phyloP scores from a whole-genome alignment of 345 rosid genomes.

The Bruguiera parviflora region DNA sequence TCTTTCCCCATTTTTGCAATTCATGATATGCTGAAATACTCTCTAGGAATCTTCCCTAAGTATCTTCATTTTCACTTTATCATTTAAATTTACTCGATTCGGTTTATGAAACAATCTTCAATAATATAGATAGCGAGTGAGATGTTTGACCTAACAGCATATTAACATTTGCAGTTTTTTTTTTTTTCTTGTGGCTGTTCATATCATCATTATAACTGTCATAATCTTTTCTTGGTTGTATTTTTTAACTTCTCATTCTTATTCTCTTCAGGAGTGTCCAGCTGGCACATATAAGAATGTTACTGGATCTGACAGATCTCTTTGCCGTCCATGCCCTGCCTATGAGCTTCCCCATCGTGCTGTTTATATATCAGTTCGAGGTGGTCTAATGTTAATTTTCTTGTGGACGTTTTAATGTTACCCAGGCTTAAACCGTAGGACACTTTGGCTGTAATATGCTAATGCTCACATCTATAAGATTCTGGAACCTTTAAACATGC shows the following conservation, averaged over 20 bases:
- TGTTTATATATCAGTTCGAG: constrained; percentile 69
- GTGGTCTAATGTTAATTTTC: constrained; percentile 29
- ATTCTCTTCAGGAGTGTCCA: constrained; percentile 78
- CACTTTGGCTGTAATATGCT: no score
- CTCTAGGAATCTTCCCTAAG: no score
- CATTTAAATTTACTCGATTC: no score
- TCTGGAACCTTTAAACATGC: background rate
- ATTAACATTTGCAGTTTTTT: no score
- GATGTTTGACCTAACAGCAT: no score
- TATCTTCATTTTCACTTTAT: no score
- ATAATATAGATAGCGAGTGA: no score
- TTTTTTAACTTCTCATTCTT: constrained; percentile 1
- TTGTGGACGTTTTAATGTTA: background rate
- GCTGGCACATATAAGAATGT: constrained; percentile 86
- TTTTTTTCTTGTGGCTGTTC: no score
- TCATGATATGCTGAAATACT: constrained; percentile 1
- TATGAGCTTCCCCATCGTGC: constrained; percentile 88
- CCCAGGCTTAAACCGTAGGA: no score
- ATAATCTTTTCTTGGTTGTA: no score
- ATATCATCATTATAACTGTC: no score
- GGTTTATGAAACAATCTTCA: no score
- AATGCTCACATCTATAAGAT: background rate
- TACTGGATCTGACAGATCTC: constrained; percentile 74
- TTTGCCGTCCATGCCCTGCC: constrained; percentile 75
- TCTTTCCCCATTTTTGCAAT: background rate